Base-by-base conservation (phyloP, 2,329 filamentous ascomycete species). In the Coniochaeta prunicola region DNA sequence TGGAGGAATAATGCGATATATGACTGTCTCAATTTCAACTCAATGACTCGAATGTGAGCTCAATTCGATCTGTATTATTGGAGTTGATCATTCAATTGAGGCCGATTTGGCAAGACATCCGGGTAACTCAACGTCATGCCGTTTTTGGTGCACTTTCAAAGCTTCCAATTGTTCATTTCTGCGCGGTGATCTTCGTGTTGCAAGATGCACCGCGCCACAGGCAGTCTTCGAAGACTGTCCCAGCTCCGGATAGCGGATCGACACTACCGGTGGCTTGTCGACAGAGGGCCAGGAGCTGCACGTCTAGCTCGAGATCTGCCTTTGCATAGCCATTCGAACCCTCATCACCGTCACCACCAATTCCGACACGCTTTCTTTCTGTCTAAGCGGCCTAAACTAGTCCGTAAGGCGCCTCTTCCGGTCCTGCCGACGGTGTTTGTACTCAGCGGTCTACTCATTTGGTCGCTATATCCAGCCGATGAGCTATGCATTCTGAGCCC, bases 171-270 rank as follows among this genome's bases (percentile, higher is more conserved):
- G n/a, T 50, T 30, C 13, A 26, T 50, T 17, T 50, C 45, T 50
- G 45, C 45, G n/a, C 28, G 45, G 45, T 50, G 45, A 12, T 50
- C 45, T 17, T 50, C 28, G 45, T 50, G 45, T 50, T 5, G 45
- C 45, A 50, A 50, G 30, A 55, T 55, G 53, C 53, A 55, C 53
- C 53, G 53, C 28, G 53, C 53, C 53, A 55, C 53, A 33, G 53
- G 53, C 33, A 17, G 36, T 24, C 33, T 55, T 36, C 53, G 53
- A 55, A 33, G 53, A 28, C 30, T 55, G 53, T 30, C 53, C 33
- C 53, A 55, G 53, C 21, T 55, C 53, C 53, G 53, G 30, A 2
- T 34, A 30, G 53, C 30, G n/a, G 53, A 55, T 55, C 53, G 53
- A 36, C 53, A 55, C 7, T 50, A 28, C 45, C 53, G 53, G 33